Base-by-base conservation (phyloP, 2,329 filamentous ascomycete genomes). In the Apiospora arundinis region DNA sequence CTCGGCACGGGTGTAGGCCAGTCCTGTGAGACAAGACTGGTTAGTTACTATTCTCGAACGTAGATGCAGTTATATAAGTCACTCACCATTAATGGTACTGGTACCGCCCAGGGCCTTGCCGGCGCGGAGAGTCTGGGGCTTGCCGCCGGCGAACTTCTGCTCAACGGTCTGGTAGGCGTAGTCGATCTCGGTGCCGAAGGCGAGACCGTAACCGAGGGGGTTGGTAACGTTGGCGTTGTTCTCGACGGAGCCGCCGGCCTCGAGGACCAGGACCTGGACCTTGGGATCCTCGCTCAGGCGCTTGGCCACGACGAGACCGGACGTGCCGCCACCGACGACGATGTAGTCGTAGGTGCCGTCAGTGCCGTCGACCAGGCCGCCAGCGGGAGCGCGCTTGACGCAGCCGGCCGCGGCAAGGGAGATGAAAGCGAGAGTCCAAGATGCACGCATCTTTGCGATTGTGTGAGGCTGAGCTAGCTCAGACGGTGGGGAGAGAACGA, bases 1-100 rank as follows among this genome's bases (percentile, higher is more conserved):
- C 48, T 82, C 77, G 4, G 80, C 78, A 12, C 82, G 79, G 7
- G 77, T 78, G 70, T 83, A 83, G 0, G 79, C 76, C 79, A 81
- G 81, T 44, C 81, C 81, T 82, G 42, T 65, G 18, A n/a, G 4
- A 48, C 21, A 5, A 16, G 14, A 45, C 2, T 16, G 11, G n/a
- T 25, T 37, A 72, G 69, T 16, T 28, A 11, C 9, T 63, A 9
- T 63, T 63, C 25, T 18, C 7, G 25, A 56, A 44, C 23, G 1
- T 52, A 45, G 25, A n/a, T 37, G 23, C 46, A 18, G 32, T n/a
- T 46, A 32, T 32, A 6, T 6, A 3, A 4, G 32, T 6, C 32
- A 23, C 67, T 23, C 37, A 45, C 70, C 70, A 32, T 71, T 71
- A 56, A 71, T 69, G 37, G 70, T 69, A 25, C 56, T 67, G 44